Evolutionary conservation across 2,329 filamentous ascomycete species (phyloP).

Genomic region (Xylariaceae sp.): DNA sequence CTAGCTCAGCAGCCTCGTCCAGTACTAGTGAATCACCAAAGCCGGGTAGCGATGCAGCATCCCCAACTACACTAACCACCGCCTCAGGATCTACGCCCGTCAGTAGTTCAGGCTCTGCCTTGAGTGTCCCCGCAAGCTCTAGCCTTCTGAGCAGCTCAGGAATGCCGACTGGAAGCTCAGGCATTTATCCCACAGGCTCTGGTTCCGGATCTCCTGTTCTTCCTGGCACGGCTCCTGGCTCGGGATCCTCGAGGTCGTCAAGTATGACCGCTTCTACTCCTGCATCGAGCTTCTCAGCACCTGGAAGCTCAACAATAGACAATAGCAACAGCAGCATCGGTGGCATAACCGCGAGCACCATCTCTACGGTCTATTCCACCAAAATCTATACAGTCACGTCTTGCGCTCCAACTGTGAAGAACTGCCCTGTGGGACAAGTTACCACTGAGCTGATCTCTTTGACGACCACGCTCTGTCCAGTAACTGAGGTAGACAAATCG

Average conservation of each 20-base stretch:
- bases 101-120: not conserved
- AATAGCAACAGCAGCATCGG: conserved; percentile 11
- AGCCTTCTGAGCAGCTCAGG: not conserved
- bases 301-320: not conserved
- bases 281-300: no score
- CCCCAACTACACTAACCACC: conserved; percentile 2
- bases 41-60: not conserved
- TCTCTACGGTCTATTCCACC: conserved; percentile 40
- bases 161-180: not conserved
- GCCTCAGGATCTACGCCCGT: not conserved
- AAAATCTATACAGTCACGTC: conserved; percentile 40
- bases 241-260: no score
- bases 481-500: conserved; percentile 21
- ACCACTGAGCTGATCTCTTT: conserved; percentile 38
- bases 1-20: conserved; percentile 21
- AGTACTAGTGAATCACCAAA: not conserved
- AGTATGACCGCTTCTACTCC: no score
- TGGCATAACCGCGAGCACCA: conserved; percentile 17
- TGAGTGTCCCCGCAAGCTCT: not conserved
- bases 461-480: conserved; percentile 36
- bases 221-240: no score
- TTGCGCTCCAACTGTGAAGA: conserved; percentile 36
- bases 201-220: conserved; percentile 6
- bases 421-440: conserved; percentile 37
- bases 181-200: not conserved